Conservation (phyloP, 495 filamentous ascomycete genomes). For the Opeltia flavorubescens region DNA sequence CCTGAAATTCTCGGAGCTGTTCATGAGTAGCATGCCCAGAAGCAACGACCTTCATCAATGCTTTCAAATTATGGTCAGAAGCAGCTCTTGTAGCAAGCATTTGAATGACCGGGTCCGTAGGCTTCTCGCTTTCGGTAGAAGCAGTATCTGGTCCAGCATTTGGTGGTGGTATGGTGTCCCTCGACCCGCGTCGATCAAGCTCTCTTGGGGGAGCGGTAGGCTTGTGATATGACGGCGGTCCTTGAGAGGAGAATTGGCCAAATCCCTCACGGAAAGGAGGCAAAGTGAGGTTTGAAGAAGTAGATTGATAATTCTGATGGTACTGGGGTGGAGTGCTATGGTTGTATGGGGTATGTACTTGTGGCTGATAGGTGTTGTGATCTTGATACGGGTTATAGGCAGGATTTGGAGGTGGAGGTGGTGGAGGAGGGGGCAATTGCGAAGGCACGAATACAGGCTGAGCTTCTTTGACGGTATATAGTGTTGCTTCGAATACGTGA, state of each 20-base stretch:
- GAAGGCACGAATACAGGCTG: conserved; percentile 32
- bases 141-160: background rate
- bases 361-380: conserved; percentile 19
- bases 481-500: conserved; percentile 74
- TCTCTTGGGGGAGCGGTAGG: conserved; percentile 2
- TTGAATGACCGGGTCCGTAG: conserved; percentile 86
- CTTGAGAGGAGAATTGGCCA: conserved; percentile 9
- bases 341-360: conserved; percentile 18
- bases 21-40: conserved; percentile 65
- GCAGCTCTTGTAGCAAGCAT: conserved; percentile 79
- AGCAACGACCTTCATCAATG: conserved; percentile 92
- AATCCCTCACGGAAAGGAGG: conserved; percentile 16
- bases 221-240: conserved; percentile 1
- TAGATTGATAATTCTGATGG: conserved; percentile 7
- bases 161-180: background rate
- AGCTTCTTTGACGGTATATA: conserved; percentile 72
- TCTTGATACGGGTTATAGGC: conserved; percentile 18
- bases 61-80: conserved; percentile 74
- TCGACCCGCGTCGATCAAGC: background rate
- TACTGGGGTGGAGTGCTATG: background rate
- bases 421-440: conserved; percentile 30
- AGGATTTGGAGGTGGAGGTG: conserved; percentile 16
- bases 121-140: conserved; percentile 16
- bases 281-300: conserved; percentile 7
- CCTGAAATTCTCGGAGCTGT: conserved; percentile 78